Evolutionary conservation across 805 yeast species (phyloP).

Genomic region (Metschnikowia rubicola): DNA sequence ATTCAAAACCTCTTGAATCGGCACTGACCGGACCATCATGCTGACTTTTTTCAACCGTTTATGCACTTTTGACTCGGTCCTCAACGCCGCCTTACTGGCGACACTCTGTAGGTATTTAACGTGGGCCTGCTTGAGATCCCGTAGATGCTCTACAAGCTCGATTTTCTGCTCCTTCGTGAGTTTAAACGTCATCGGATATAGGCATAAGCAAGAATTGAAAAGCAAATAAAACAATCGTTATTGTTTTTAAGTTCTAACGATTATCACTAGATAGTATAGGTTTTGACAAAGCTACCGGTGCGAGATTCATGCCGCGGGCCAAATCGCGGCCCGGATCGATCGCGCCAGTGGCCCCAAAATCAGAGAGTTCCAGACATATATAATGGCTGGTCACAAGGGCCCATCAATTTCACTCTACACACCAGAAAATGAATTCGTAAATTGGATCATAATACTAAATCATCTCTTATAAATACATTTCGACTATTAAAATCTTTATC

Average conservation of each 20-base stretch:
- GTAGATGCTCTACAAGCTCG: constrained; percentile 29
- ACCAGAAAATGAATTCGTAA: too few relatives aligned
- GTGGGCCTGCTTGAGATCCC: constrained; percentile 21
- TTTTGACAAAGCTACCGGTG: too few relatives aligned
- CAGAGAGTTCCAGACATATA: too few relatives aligned
- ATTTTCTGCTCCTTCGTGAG: constrained; percentile 31
- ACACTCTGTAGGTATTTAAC: constrained; percentile 24
- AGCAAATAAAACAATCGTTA: neutral
- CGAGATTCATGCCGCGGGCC: too few relatives aligned
- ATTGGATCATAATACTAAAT: too few relatives aligned
- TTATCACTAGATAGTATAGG: too few relatives aligned
- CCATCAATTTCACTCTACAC: too few relatives aligned
- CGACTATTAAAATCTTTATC: neutral
- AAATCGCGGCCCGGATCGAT: too few relatives aligned
- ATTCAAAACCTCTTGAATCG: constrained; percentile 40
- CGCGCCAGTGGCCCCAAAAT: too few relatives aligned
- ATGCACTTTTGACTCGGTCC: constrained; percentile 34
- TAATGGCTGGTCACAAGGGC: too few relatives aligned
- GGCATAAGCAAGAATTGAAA: neutral
- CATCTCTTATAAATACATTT: neutral
- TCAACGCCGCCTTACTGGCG: constrained; percentile 22
- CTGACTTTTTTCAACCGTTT: constrained; percentile 46
- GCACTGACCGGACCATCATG: constrained; percentile 48
- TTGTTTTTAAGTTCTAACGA: neutral
- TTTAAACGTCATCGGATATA: constrained; percentile 3